Evolutionary conservation across 495 filamentous ascomycete species (phyloP), one percentile per base, ranked within the genome.

Genomic region (Podospora conica): DNA sequence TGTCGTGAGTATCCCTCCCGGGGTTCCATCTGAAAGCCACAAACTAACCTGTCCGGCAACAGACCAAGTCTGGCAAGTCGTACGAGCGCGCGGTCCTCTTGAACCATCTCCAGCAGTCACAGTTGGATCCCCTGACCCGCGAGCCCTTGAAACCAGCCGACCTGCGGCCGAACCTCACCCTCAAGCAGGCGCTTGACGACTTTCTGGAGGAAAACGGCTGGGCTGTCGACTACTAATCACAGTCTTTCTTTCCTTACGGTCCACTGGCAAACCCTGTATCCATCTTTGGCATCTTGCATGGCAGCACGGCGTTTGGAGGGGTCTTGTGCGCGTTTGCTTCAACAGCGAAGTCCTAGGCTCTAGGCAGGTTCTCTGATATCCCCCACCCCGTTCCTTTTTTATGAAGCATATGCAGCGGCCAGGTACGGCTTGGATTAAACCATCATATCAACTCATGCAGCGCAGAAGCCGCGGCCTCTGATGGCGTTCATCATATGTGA

Each of bases 121-220:
- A 82, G 3, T 87, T 85, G 1, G 95, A 98, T 76, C 95, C 95
- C 0, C 71, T 97, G 23, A 98, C 94, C 0, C 81, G 94, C 28
- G 87, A 90, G 62, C 85, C 91, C 0, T 83, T 97, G 60, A 76
- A 75, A 1, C 81, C 86, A 23, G 76, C 82, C 23, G 93, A 97
- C n/a, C 75, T 98, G 56, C 79, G 92, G 60, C 87, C 92, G 0
- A 98, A 98, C 73, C 80, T 94, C 53, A 88, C 87, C 23, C 83
- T 98, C 60, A 94, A 87, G 76, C 84, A 89, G 28, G 95, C 92
- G 0, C 96, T 92, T 72, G 87, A 89, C 33, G 89, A 91, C 59
- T 98, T 96, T 71, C 76, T 97, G 68, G 81, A 89, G 15, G 80
- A 91, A 65, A 96, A 97, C 74, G 95, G 94, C 25, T 98, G 95